These are phyloP conservation scores for Aphelidium insulamus DNA, from an alignment of 371 early-diverging fungal species.

Conservation along the genomic window DNA sequence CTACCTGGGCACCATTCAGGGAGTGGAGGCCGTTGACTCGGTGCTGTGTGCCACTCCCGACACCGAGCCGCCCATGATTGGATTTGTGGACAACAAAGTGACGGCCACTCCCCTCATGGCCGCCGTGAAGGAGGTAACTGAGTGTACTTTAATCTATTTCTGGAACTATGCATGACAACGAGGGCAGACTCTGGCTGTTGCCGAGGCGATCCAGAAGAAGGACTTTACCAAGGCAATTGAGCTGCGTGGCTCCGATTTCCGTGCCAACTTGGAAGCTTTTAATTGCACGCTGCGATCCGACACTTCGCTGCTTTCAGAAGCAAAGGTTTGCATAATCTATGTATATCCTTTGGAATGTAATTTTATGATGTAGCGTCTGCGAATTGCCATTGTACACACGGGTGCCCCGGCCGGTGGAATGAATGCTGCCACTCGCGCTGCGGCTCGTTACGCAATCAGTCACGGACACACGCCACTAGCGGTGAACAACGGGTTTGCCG, in stretches of 20 bases:
- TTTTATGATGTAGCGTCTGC: constrained; percentile 19
- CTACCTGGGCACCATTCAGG: constrained; percentile 77
- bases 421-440: constrained; percentile 86
- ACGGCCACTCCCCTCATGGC: constrained; percentile 69
- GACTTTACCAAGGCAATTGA: constrained; percentile 78
- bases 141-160: background rate
- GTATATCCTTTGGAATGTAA: background rate
- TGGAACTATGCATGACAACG: background rate
- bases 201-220: constrained; percentile 51
- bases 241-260: constrained; percentile 74
- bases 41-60: constrained; percentile 62
- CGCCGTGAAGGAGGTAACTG: constrained; percentile 48
- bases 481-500: constrained; percentile 87
- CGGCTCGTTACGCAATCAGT: constrained; percentile 65
- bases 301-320: constrained; percentile 8
- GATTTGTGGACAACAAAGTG: constrained; percentile 65
- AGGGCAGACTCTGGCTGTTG: constrained; percentile 56
- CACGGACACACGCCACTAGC: constrained; percentile 63
- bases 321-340: background rate
- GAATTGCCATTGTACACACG: constrained; percentile 77
- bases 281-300: too few relatives aligned
- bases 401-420: constrained; percentile 97
- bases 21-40: constrained; percentile 89
- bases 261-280: constrained; percentile 37
- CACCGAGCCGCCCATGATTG: constrained; percentile 77